Evolutionary conservation across 192 early-diverging fungal genomes (phyloP).

Genomic region (Coemansia sp.): DNA sequence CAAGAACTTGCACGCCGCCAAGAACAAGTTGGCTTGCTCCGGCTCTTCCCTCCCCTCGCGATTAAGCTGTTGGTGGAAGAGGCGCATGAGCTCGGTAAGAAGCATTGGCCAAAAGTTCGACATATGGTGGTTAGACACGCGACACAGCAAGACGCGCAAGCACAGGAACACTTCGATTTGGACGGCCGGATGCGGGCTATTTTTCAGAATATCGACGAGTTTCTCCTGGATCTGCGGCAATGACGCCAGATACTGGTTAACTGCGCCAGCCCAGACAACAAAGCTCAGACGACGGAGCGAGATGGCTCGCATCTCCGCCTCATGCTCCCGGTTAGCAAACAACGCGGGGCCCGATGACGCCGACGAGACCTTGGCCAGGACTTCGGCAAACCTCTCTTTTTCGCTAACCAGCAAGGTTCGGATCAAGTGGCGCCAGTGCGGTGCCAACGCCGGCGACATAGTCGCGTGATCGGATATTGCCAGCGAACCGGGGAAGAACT

Average conservation of each 20-base stretch:
- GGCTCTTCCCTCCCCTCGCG: constrained; percentile 46
- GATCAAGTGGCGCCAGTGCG: constrained; percentile 71
- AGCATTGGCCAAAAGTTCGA: constrained; percentile 92
- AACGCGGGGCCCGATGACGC: constrained; percentile 60
- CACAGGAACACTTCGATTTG: constrained; percentile 85
- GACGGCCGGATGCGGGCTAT: constrained; percentile 63
- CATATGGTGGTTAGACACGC: constrained; percentile 79
- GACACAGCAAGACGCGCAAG: constrained; percentile 75
- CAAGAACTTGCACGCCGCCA: constrained; percentile 87
- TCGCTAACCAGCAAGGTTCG: constrained; percentile 70
- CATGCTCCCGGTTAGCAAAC: constrained; percentile 84
- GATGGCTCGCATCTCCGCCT: constrained; percentile 65
- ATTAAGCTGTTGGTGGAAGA: constrained; percentile 25
- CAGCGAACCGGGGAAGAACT: constrained; percentile 39
- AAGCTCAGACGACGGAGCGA: constrained; percentile 77
- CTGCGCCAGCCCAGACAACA: constrained; percentile 69
- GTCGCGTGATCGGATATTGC: constrained; percentile 15
- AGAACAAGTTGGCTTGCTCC: constrained; percentile 69
- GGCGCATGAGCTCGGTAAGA: constrained; percentile 76
- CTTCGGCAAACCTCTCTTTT: constrained; percentile 73
- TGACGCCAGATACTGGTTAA: constrained; percentile 77
- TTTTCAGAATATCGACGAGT: constrained; percentile 84
- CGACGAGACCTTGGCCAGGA: constrained; percentile 71
- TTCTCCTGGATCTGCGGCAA: constrained; percentile 84
- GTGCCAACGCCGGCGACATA: constrained; percentile 35